Evolutionary conservation across 2,329 filamentous ascomycete species (phyloP), one percentile per base, ranked within the genome.

Genomic region (Aureobasidium sp.): DNA sequence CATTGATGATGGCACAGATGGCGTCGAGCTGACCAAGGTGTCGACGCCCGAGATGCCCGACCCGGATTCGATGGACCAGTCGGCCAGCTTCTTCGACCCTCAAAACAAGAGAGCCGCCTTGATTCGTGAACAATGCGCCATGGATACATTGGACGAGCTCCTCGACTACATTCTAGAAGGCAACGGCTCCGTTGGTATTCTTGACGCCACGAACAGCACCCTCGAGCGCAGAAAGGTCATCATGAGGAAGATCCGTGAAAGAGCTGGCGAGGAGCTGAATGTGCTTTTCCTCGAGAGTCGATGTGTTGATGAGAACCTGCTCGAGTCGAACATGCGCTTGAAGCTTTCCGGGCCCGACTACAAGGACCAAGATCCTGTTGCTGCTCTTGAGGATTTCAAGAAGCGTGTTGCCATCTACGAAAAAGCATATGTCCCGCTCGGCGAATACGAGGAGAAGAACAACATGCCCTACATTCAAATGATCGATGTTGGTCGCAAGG

Each of bases 201-300:
- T 99, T 14, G 94, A 99, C 75, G 94, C 94, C 8, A 99, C 94
- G 8, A 99, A 99, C 78, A 97, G 92, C 77, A 99, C 94, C 0
- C 82, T 96, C 55, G 84, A 90, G 66, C 87, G 94, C 41, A 85
- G 94, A 55, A 87, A 93, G 74, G 82, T 89, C 29, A 84, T 99
- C 61, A 91, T 96, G 69, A 64, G 56, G 45, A 55, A 44, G 20
- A 66, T 66, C 20, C 89, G 90, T 69, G 79, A 86, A 58, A 84
- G 90, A 58, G 93, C 95, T 68, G 91, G 93, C 2, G 89, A 90
- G 64, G 84, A 87, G 67, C 81, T 99, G 25, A 93, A 93, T 36
- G 91, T 99, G 20, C 80, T 99, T 12, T 99, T 97, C 73, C 88
- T 99, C 31, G 94, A 99, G 78, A 96, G 91, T 70, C 88, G 95